Evolutionary conservation across 768 basidiomycete species (phyloP).

Genomic region (Lentinula sp.): DNA sequence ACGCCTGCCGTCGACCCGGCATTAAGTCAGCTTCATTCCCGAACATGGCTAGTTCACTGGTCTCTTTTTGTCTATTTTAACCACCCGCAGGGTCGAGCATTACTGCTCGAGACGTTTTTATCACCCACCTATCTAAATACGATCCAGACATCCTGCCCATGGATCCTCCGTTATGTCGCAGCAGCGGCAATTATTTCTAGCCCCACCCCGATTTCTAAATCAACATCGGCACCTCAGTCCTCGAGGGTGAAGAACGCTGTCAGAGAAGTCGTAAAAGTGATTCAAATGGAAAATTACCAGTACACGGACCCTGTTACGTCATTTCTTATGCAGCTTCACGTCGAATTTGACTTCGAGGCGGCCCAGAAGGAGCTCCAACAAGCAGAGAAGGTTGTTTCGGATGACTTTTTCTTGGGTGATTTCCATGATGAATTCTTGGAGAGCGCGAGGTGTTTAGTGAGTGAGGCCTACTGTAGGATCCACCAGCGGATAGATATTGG

Average conservation of each 20-base stretch:
- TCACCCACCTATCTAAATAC: slow-evolving; percentile 96
- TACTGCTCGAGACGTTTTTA: slow-evolving; percentile 95
- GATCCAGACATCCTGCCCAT: slow-evolving; percentile 92
- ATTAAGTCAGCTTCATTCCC: slow-evolving; percentile 83
- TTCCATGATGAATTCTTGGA: slow-evolving; percentile 94
- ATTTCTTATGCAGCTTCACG: slow-evolving; percentile 90
- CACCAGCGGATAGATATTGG: slow-evolving; percentile 89
- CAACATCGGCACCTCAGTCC: slow-evolving; percentile 32
- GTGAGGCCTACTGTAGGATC: slow-evolving; percentile 96
- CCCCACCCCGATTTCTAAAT: slow-evolving; percentile 41
- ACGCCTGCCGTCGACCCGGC: slow-evolving; percentile 49
- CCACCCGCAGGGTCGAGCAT: slow-evolving; percentile 84
- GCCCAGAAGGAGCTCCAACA: slow-evolving; percentile 77
- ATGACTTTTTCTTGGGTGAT: slow-evolving; percentile 92
- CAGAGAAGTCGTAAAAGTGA: slow-evolving; percentile 86
- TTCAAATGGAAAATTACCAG: slow-evolving; percentile 94
- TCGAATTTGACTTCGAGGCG: slow-evolving; percentile 94
- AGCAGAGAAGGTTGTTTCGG: slow-evolving; percentile 77
- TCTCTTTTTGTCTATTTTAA: slow-evolving; percentile 98
- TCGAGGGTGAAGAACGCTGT: slow-evolving; percentile 84
- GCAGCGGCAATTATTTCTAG: slow-evolving; percentile 87
- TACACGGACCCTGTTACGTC: slow-evolving; percentile 90
- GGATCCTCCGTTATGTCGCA: slow-evolving; percentile 92
- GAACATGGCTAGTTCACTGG: slow-evolving; percentile 98
- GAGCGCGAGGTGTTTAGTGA: slow-evolving; percentile 92